Evolutionary conservation across 2,329 filamentous ascomycete species (phyloP).

Genomic region (Aspergillus brasiliensis): DNA sequence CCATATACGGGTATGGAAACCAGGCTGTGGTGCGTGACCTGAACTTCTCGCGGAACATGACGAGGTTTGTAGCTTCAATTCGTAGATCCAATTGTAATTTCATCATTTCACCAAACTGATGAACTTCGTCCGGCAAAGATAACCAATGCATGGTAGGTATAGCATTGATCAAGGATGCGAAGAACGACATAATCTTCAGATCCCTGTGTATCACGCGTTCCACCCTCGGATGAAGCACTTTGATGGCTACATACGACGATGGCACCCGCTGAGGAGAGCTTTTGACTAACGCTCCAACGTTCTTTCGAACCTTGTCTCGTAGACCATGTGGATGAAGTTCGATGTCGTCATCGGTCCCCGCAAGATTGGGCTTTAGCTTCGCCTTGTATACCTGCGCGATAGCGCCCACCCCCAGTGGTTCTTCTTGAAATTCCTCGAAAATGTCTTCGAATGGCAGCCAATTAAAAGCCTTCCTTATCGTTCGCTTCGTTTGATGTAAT

Average conservation of each 20-base stretch:
- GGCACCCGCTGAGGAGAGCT: conserved; percentile 82
- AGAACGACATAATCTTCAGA: conserved; percentile 89
- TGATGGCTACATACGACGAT: conserved; percentile 90
- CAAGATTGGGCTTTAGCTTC: conserved; percentile 78
- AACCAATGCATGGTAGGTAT: conserved; percentile 97
- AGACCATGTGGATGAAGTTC: conserved; percentile 58
- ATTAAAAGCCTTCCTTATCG: conserved; percentile 78
- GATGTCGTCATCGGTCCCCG: conserved; percentile 62
- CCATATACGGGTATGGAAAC: conserved; percentile 92
- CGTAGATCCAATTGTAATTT: conserved; percentile 91
- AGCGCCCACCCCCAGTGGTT: conserved; percentile 86
- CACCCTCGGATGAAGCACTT: conserved; percentile 89
- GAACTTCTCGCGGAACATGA: conserved; percentile 87
- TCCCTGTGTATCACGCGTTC: conserved; percentile 90
- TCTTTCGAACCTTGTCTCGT: conserved; percentile 71
- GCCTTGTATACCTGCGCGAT: conserved; percentile 98
- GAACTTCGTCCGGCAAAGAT: conserved; percentile 89
- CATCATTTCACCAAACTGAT: conserved; percentile 98
- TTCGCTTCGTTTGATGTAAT: conserved; percentile 74
- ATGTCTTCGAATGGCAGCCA: conserved; percentile 83
- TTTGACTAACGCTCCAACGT: conserved; percentile 84
- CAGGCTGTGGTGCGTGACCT: conserved; percentile 86
- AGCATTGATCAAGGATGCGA: conserved; percentile 78
- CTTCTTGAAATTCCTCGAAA: conserved; percentile 92
- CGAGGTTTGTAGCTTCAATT: conserved; percentile 88